Conservation (phyloP, 75 land plant genomes). For the Chamaecyparis obtusa region DNA sequence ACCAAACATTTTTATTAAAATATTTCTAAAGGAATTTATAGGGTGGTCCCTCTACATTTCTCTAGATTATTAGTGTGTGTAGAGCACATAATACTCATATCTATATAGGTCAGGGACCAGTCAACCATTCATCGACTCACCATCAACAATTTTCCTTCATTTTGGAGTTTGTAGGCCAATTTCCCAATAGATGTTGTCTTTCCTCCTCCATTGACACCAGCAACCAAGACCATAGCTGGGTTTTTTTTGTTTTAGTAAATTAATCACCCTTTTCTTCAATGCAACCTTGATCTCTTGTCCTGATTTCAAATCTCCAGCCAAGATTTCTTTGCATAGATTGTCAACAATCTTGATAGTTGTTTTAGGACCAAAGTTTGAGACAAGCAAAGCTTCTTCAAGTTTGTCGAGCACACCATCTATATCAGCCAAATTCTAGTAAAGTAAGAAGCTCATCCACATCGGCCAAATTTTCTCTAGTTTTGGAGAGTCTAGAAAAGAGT, state of each 20-base stretch:
- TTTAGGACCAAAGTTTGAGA: constrained; percentile 94
- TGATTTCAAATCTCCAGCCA: constrained; percentile 83
- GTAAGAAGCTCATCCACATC: constrained; percentile 94
- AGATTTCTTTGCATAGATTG: constrained; percentile 73
- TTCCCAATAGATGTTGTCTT: constrained; percentile 98
- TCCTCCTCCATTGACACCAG: constrained; percentile 99
- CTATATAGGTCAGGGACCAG: too few relatives aligned
- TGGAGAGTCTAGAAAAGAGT: constrained; percentile 92
- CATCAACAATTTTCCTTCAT: constrained; percentile 76
- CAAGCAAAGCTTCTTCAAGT: constrained; percentile 95
- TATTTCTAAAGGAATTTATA: too few relatives aligned
- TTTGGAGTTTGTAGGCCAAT: constrained; percentile 83
- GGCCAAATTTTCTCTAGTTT: constrained; percentile 91
- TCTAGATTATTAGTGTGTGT: too few relatives aligned
- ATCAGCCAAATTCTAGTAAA: constrained; percentile 95
- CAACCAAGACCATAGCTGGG: constrained; percentile 90
- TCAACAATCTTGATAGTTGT: constrained; percentile 94
- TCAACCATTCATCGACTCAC: too few relatives aligned
- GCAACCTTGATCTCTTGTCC: constrained; percentile 93
- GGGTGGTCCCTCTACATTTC: too few relatives aligned
- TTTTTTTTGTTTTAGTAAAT: constrained; percentile 66
- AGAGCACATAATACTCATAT: too few relatives aligned
- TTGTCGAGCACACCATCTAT: constrained; percentile 90
- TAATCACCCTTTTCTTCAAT: constrained; percentile 74
- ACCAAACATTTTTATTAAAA: too few relatives aligned